A percentile compares a stretch with the other conserved stretches of the same genome.
These are phyloP conservation scores for Stenogyne calaminthoides DNA, from an alignment of 305 asterid species.

Conservation along the genomic window DNA sequence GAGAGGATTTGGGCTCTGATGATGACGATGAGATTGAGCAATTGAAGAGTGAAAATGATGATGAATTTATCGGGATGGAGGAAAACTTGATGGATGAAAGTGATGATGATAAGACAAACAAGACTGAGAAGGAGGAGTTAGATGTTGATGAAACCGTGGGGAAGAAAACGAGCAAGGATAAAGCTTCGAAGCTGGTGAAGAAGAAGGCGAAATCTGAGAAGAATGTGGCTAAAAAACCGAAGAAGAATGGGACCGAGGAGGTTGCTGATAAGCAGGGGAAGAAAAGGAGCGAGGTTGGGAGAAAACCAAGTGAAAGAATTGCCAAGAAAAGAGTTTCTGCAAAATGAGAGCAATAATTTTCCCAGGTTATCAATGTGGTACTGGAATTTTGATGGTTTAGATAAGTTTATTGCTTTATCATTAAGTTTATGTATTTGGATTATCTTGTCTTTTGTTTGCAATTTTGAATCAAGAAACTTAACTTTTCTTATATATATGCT, in stretches of 20 bases:
- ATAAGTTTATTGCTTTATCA: conserved; percentile 19
- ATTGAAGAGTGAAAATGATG: not conserved
- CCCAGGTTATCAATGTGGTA: not conserved
- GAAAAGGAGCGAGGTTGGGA: conserved; percentile 31
- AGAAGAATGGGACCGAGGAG: conserved; percentile 22
- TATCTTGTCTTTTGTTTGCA: not conserved
- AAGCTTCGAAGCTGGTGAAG: conserved; percentile 26
- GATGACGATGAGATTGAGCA: conserved; percentile 37
- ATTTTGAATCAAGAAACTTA: conserved; percentile 9
- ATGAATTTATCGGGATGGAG: too few species aligned
- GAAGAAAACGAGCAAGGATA: conserved; percentile 34
- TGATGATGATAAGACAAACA: conserved; percentile 25
- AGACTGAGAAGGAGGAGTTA: conserved; percentile 24
- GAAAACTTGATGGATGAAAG: not conserved
- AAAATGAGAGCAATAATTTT: conserved; percentile 25
- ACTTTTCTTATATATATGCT: not conserved
- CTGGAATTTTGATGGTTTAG: conserved; percentile 31
- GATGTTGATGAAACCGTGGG: conserved; percentile 18
- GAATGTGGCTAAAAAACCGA: conserved; percentile 7
- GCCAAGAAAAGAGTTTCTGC: conserved; percentile 27
- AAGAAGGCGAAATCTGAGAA: conserved; percentile 20
- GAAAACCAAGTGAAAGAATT: conserved; percentile 15
- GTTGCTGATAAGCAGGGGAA: conserved; percentile 22
- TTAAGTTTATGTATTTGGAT: conserved; percentile 27
- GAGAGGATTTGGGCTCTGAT: conserved; percentile 49